Evolutionary conservation across 305 asterid genomes (phyloP).

Genomic region (Rubia occidens): DNA sequence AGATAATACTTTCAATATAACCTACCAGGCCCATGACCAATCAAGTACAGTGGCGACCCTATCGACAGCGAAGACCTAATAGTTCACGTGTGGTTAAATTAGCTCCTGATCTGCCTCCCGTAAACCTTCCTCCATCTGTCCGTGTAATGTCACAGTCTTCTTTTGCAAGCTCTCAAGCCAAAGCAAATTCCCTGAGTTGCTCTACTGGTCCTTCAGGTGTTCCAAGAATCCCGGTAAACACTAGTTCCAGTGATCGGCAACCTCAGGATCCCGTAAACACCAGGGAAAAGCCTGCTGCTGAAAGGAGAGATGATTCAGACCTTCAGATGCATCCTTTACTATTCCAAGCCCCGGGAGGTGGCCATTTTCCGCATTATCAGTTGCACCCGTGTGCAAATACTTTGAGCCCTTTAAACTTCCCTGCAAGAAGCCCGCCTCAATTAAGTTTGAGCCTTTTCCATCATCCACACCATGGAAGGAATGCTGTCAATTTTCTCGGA

Average conservation of each 20-base stretch:
- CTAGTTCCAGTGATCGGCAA: conserved; percentile 30
- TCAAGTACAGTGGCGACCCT: conserved; percentile 43
- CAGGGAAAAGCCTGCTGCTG: conserved; percentile 27
- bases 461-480: conserved; percentile 59
- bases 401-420: conserved; percentile 44
- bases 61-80: conserved; percentile 55
- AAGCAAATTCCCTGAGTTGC: conserved; percentile 22
- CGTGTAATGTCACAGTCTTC: conserved; percentile 80
- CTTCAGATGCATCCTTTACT: conserved; percentile 92
- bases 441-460: conserved; percentile 68
- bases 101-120: conserved; percentile 92
- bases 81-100: conserved; percentile 64
- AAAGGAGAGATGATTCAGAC: conserved; percentile 45
- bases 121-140: conserved; percentile 94
- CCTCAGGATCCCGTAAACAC: conserved; percentile 26
- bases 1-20: conserved; percentile 23
- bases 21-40: conserved; percentile 42
- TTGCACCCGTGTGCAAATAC: conserved; percentile 29
- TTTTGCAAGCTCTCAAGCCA: conserved; percentile 50
- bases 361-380: conserved; percentile 44
- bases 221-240: conserved; percentile 20
- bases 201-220: conserved; percentile 24
- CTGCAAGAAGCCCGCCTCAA: conserved; percentile 62
- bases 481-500: conserved; percentile 56
- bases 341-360: conserved; percentile 63